Evolutionary conservation across 257 asterid species (phyloP), one percentile per base, ranked within the genome.

Genomic region (Scutellaria galericulata): DNA sequence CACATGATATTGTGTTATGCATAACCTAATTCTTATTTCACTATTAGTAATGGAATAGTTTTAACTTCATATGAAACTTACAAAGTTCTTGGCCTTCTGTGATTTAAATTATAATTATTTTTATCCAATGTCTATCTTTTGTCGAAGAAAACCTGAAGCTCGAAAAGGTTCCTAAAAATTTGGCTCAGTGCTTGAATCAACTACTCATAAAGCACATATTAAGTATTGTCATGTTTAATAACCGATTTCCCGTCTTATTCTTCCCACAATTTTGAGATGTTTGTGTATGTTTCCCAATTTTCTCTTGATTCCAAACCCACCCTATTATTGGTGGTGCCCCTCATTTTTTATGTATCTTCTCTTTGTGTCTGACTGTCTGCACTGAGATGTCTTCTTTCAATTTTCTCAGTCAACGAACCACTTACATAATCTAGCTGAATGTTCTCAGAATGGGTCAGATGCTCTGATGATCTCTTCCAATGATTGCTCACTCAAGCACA

Each of bases 381-480:
- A 70, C 61, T 76, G 57, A 61, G 60, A 44, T 71, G 40, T 69
- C 41, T 59, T 69, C 44, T 27, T 61, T 79, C 9, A 41, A 51
- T 39, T 72, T 78, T 81, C 59, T 77, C 82, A 84, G 89, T 58
- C 82, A 71, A 35, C 73, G 37, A 71, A 78, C 66, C 68, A 66
- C 70, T 68, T 76, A 55, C 54, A 44, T n/a, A 79, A 76, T 79
- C 74, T 69, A 71, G 76, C 74, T 73, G 61, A 67, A 75, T 75
- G 75, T 74, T 86, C 69, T 53, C 83, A 71, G 78, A 80, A 51
- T 58, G 76, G 56, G 27, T 66, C 81, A 46, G 70, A 55, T 68
- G 74, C 35, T 72, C 68, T 50, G 39, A 37, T 45, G 52, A 70
- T 57, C 50, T 78, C 70, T 76, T 66, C 85, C 60, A 27, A 37